These are phyloP conservation scores for Beauveria australis DNA, from an alignment of 2,329 filamentous ascomycete genomes.

Conservation along the genomic window DNA sequence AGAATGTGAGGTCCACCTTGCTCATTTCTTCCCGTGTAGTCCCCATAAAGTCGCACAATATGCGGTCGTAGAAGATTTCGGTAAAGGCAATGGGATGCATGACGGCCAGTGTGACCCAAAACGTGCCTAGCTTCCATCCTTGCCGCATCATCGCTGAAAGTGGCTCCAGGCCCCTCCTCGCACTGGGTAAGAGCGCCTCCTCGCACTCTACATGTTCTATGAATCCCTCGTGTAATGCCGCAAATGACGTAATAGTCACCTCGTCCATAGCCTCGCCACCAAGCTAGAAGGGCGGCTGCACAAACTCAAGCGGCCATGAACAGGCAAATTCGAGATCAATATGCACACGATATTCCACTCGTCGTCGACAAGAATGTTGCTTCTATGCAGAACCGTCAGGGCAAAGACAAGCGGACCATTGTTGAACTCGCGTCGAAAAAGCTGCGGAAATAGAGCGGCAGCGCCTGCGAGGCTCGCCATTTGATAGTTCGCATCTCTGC, in stretches of 20 bases:
- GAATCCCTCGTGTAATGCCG: conserved; percentile 7
- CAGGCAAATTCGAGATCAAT: conserved; percentile 27
- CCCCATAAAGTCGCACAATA: conserved; percentile 11
- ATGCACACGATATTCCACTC: conserved; percentile 25
- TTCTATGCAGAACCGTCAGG: conserved; percentile 24
- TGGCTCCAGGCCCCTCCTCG: background rate
- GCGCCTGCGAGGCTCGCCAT: conserved; percentile 15
- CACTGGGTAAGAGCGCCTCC: background rate
- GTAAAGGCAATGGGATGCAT: conserved; percentile 12
- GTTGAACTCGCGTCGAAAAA: conserved; percentile 16
- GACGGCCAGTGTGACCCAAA: conserved; percentile 14
- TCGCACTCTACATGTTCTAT: conserved; percentile 3
- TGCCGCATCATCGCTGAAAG: conserved; percentile 13
- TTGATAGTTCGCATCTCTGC: conserved; percentile 12
- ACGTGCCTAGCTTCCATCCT: conserved; percentile 12
- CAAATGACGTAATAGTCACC: conserved; percentile 3
- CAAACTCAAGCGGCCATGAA: conserved; percentile 21
- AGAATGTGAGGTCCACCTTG: conserved; percentile 11
- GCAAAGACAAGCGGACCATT: conserved; percentile 21
- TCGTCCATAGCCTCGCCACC: conserved; percentile 24
- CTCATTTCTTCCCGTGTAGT: conserved; percentile 11
- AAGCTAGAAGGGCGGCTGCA: conserved; percentile 14
- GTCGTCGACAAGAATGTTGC: conserved; percentile 27
- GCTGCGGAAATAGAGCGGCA: conserved; percentile 12
- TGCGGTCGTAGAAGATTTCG: conserved; percentile 12